Percentiles rank a stretch among this genome's conserved stretches.
These are phyloP conservation scores for Collybiopsis luxurians DNA, from an alignment of 768 basidiomycete genomes.

Conservation along the genomic window DNA sequence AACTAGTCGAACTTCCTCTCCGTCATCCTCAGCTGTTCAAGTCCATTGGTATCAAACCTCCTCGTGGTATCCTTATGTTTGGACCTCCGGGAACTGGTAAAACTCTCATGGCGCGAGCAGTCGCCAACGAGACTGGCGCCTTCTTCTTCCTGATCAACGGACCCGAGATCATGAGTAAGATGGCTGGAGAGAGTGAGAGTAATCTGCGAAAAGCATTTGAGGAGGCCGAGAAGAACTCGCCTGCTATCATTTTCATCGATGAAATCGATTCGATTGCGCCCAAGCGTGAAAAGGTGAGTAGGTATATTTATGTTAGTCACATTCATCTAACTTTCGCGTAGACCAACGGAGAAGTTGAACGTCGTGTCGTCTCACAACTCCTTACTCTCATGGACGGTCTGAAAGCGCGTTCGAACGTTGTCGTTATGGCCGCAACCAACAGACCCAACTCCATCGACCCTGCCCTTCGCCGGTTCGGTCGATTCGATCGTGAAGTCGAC, in stretches of 20 bases:
- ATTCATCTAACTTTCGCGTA: conserved; percentile 24
- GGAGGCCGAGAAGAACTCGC: conserved; percentile 99
- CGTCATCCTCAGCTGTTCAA: conserved; percentile 99
- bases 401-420: conserved; percentile 97
- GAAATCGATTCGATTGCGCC: conserved; percentile 99
- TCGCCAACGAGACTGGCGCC: conserved; percentile 98
- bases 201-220: conserved; percentile 98
- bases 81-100: conserved; percentile 99
- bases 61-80: conserved; percentile 97
- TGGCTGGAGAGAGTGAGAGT: conserved; percentile 98
- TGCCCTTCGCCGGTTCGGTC: conserved; percentile 96
- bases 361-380: conserved; percentile 97
- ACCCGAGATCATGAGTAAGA: conserved; percentile 99
- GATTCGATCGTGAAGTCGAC: conserved; percentile 99
- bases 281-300: conserved; percentile 95
- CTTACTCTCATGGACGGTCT: conserved; percentile 99
- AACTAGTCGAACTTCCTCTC: conserved; percentile 95
- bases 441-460: conserved; percentile 99
- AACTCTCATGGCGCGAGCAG: conserved; percentile 98
- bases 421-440: conserved; percentile 99
- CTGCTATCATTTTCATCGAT: conserved; percentile 99
- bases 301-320: not conserved
- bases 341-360: conserved; percentile 99
- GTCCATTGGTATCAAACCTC: conserved; percentile 99
- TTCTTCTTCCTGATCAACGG: conserved; percentile 99